Evolutionary conservation across 2,329 filamentous ascomycete genomes (phyloP).

Genomic region (Cladosporium halotolerans): DNA sequence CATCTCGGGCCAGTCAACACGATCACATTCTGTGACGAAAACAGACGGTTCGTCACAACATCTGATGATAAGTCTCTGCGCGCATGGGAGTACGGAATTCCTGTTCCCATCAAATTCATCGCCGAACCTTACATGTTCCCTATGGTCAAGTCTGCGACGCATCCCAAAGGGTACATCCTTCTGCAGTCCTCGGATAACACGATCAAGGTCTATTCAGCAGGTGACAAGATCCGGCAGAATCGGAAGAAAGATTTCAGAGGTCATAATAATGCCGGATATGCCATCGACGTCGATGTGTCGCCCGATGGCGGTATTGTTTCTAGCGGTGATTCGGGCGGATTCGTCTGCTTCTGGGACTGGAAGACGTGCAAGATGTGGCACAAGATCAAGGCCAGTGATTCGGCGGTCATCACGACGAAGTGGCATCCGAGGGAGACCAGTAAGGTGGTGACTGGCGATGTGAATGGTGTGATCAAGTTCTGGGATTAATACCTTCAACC

Average conservation of each 20-base stretch:
- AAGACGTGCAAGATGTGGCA: constrained; percentile 99
- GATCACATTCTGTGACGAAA: constrained; percentile 90
- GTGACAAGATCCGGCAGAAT: constrained; percentile 94
- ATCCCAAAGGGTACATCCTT: constrained; percentile 91
- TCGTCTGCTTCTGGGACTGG: constrained; percentile 97
- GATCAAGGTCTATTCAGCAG: constrained; percentile 89
- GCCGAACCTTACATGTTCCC: constrained; percentile 98
- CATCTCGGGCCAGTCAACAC: constrained; percentile 97
- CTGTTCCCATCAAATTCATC: constrained; percentile 96
- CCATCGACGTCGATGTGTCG: constrained; percentile 79
- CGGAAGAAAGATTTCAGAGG: constrained; percentile 94
- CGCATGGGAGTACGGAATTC: constrained; percentile 98
- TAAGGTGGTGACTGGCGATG: constrained; percentile 83
- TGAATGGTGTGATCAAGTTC: constrained; percentile 83
- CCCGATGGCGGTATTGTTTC: constrained; percentile 89
- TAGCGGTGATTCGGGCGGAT: constrained; percentile 81
- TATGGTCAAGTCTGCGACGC: constrained; percentile 75
- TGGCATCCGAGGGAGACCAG: constrained; percentile 98
- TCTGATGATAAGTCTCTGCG: constrained; percentile 94
- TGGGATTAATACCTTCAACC: constrained; percentile 61
- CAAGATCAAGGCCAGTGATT: constrained; percentile 81
- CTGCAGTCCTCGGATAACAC: constrained; percentile 95
- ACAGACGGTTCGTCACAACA: constrained; percentile 93
- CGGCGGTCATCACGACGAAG: constrained; percentile 75
- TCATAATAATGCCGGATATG: constrained; percentile 92